A percentile compares a stretch with the other conserved stretches of the same genome.
Conservation (phyloP, 192 early-diverging fungal genomes). For the Coemansia javaensis region DNA sequence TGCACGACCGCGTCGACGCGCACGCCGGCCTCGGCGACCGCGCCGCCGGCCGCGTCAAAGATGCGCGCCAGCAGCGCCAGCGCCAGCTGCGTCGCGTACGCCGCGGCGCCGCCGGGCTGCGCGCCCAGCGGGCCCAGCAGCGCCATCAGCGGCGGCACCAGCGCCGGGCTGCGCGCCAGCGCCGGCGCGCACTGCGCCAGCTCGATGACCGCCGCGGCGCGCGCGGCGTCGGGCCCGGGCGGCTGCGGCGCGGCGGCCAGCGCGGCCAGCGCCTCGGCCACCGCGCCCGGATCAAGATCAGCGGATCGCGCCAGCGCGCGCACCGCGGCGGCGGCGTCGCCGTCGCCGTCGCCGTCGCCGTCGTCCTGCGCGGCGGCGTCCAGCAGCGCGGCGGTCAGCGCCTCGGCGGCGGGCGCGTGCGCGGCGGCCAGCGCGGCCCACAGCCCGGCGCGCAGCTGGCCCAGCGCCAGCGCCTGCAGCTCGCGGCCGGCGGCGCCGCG, state of each 20-base stretch:
- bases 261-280: slow-evolving; percentile 11
- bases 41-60: slow-evolving; percentile 27
- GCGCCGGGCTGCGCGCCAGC: slow-evolving; percentile 47
- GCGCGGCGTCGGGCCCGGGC: no score
- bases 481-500: slow-evolving; percentile 8
- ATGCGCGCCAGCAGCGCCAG: slow-evolving; percentile 63
- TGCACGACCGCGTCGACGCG: slow-evolving; percentile 84
- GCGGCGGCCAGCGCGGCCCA: slow-evolving; percentile 10
- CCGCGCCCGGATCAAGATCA: no score
- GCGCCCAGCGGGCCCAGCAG: slow-evolving; percentile 62
- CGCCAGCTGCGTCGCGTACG: slow-evolving; percentile 85
- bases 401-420: not conserved
- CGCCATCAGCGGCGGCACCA: slow-evolving; percentile 68
- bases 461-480: slow-evolving; percentile 34
- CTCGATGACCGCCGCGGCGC: slow-evolving; percentile 70
- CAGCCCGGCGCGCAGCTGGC: slow-evolving; percentile 16
- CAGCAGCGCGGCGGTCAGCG: slow-evolving; percentile 23
- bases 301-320: slow-evolving; percentile 28
- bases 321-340: slow-evolving; percentile 21
- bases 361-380: slow-evolving; percentile 18
- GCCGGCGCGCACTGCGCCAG: slow-evolving; percentile 60
- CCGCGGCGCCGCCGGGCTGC: slow-evolving; percentile 45
- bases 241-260: slow-evolving; percentile 30
- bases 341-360: slow-evolving; percentile 9
- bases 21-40: slow-evolving; percentile 55